Conservation (phyloP, 768 basidiomycete genomes). For the Aureoboletus auriporus region DNA sequence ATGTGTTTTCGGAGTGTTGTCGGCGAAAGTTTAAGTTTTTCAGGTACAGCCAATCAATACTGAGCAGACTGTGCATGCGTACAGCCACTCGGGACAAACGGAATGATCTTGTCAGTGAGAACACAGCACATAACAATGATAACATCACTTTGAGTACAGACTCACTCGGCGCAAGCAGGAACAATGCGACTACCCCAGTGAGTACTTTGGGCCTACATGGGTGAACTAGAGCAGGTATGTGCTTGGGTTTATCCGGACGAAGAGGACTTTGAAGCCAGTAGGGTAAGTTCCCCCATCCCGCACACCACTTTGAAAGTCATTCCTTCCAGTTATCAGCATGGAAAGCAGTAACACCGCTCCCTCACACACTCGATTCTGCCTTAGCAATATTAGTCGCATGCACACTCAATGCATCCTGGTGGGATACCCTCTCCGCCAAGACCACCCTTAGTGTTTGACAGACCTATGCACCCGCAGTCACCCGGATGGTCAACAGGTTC, state of each 20-base stretch:
- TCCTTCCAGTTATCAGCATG: constrained; percentile 67
- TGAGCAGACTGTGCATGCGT: neutral
- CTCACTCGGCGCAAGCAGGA: too few species aligned
- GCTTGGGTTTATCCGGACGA: constrained; percentile 71
- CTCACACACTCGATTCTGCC: constrained; percentile 76
- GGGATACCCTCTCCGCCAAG: constrained; percentile 12
- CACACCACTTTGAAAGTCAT: constrained; percentile 4
- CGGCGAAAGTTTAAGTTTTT: too few species aligned
- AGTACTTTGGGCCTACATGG: constrained; percentile 69
- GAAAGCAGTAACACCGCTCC: constrained; percentile 70
- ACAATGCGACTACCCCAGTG: constrained; percentile 75
- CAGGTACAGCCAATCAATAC: too few species aligned
- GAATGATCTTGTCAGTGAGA: too few species aligned
- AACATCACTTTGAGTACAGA: too few species aligned
- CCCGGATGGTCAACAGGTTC: constrained; percentile 89
- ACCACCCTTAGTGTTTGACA: constrained; percentile 60
- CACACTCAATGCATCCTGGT: constrained; percentile 45
- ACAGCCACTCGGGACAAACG: neutral
- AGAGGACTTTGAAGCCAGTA: constrained; percentile 52
- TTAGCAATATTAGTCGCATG: constrained; percentile 58
- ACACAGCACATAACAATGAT: too few species aligned
- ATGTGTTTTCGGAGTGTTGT: too few species aligned
- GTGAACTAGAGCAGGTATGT: constrained; percentile 73
- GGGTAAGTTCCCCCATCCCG: constrained; percentile 42
- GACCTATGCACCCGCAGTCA: constrained; percentile 74